Base-by-base conservation (phyloP, 2,329 filamentous ascomycete species). In the Calonectria naviculata region DNA sequence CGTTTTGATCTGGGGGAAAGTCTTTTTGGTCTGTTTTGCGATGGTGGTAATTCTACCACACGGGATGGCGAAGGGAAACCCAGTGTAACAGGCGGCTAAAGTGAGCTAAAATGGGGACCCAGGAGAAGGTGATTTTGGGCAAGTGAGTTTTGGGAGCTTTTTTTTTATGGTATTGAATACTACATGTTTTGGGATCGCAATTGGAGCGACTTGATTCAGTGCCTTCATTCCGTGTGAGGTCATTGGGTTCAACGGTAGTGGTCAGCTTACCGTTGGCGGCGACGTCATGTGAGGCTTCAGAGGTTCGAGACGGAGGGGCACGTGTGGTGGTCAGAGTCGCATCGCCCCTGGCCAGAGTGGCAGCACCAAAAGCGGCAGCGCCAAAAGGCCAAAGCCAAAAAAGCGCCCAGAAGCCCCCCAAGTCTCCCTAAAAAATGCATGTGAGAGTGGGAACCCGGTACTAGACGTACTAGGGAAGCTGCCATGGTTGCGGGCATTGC, bases 381-480 rank as follows among this genome's bases (percentile, higher is more conserved):
- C 21, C 9, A 28, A 34, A 26, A 24, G 46, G 47, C 28, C 28
- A 19, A 9, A 36, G 34, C 34, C 34, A 36, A 36, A 36, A 36
- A 36, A 36, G 34, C 34, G n/a, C 34, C 10, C 10, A 36, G 15
- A 36, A 36, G 34, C 34, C n/a, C n/a, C n/a, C n/a, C 34, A 36
- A 36, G 34, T 36, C 34, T 12, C 34, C n/a, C n/a, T 29, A 19
- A 9, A 19, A 65, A 34, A 46, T 47, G 67, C 74, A 76, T 75
- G 74, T 73, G 74, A 76, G 71, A 70, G 70, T 67, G 68, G 74
- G 56, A 68, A 70, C 52, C 24, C 26, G 26, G 24, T 19, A 21
- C 4, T 4, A 19, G 42, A 21, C 4, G 19, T 8, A 15, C 19
- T 15, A 19, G 42, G n/a, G n/a, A n/a, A n/a, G n/a, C n/a, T n/a